Percentiles rank a stretch among this genome's conserved stretches.
phyloP scores from a whole-genome alignment of 768 basidiomycete genomes.

The Suillus tomentosus region DNA sequence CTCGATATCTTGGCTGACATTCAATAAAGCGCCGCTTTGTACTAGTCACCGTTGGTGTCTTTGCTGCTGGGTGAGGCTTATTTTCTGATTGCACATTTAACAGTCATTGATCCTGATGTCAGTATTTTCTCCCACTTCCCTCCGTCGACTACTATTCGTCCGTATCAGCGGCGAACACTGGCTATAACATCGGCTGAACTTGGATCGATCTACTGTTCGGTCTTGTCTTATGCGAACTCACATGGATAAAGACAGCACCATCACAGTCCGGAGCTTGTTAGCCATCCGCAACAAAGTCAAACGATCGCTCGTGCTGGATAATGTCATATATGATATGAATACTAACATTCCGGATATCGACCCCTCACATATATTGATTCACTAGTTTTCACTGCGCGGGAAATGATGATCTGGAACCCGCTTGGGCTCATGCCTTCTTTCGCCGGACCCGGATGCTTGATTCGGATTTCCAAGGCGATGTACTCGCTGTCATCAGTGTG shows the following conservation, averaged over 20 bases:
- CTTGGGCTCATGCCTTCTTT: constrained; percentile 79
- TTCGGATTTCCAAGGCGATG: constrained; percentile 80
- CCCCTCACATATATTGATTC: constrained; percentile 10
- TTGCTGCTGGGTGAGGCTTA: constrained; percentile 68
- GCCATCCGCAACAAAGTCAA: constrained; percentile 76
- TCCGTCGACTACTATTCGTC: constrained; percentile 72
- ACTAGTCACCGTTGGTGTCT: constrained; percentile 70
- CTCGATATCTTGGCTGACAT: neutral
- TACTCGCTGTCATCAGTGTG: constrained; percentile 79
- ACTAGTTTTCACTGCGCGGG: constrained; percentile 73
- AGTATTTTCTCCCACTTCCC: constrained; percentile 71
- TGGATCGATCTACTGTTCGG: constrained; percentile 73
- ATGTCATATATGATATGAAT: constrained; percentile 68
- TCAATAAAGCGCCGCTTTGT: constrained; percentile 59
- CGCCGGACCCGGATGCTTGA: constrained; percentile 75
- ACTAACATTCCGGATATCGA: neutral
- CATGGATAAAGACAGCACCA: constrained; percentile 51
- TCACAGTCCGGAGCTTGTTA: constrained; percentile 65
- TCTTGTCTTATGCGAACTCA: constrained; percentile 70
- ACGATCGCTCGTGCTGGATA: constrained; percentile 55
- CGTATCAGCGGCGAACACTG: constrained; percentile 70
- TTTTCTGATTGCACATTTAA: neutral
- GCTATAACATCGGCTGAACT: constrained; percentile 68
- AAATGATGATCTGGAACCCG: constrained; percentile 72
- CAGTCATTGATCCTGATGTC: constrained; percentile 13